Percentiles rank a stretch among this genome's conserved stretches.
phyloP scores from a whole-genome alignment of 345 rosid species.

The Litchi chinensis region DNA sequence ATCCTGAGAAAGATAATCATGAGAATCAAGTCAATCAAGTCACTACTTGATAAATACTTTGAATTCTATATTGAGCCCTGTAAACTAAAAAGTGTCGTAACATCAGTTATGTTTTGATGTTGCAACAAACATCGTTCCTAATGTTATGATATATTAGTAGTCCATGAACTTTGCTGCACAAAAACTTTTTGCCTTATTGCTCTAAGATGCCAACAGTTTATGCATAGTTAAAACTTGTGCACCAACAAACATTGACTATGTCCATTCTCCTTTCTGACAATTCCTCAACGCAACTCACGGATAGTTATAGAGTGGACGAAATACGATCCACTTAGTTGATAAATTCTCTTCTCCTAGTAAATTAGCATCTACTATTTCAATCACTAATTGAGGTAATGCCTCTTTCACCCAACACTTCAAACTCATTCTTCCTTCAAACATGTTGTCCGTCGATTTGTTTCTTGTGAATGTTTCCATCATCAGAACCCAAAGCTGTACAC shows the following conservation, averaged over 20 bases:
- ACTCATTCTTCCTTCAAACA: conserved; percentile 15
- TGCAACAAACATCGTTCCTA: too few species aligned
- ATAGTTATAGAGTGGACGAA: background rate
- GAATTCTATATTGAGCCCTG: too few species aligned
- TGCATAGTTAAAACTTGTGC: too few species aligned
- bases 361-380: conserved; percentile 9
- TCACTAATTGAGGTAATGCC: background rate
- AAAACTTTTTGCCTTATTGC: too few species aligned
- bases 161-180: too few species aligned
- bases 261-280: background rate
- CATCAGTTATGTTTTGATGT: too few species aligned
- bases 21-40: too few species aligned
- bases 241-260: background rate
- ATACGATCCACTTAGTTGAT: conserved; percentile 6
- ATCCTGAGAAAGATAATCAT: too few species aligned
- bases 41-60: too few species aligned
- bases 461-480: conserved; percentile 27
- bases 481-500: conserved; percentile 21
- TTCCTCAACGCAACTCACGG: conserved; percentile 5
- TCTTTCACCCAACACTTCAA: conserved; percentile 4
- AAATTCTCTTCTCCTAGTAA: conserved; percentile 14
- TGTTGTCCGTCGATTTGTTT: conserved; percentile 17
- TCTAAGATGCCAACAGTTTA: too few species aligned
- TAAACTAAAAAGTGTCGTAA: too few species aligned
- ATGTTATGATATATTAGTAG: too few species aligned